Percentiles rank a stretch among this genome's conserved stretches.
These are phyloP conservation scores for Gastrodia elata DNA, from an alignment of 106 monocot genomes.

Conservation along the genomic window DNA sequence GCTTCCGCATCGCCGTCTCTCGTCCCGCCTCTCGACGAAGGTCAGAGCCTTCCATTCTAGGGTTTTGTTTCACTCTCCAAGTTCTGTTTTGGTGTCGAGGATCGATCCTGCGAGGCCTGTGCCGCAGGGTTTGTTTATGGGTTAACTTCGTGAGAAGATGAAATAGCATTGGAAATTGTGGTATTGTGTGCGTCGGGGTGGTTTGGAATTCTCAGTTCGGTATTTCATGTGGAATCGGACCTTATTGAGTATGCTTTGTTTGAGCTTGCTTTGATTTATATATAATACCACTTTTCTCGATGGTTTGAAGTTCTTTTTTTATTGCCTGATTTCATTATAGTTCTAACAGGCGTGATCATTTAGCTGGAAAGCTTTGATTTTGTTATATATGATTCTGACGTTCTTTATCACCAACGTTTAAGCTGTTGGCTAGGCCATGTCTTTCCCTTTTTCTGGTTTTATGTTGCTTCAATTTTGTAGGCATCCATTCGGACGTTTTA, in stretches of 20 bases:
- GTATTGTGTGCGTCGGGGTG: neutral
- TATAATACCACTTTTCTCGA: neutral
- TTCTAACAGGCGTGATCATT: too few relatives aligned
- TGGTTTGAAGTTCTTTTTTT: neutral
- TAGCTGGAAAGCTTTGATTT: too few relatives aligned
- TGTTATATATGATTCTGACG: too few relatives aligned
- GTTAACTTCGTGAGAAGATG: neutral
- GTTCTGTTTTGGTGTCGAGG: neutral
- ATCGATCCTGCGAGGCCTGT: neutral
- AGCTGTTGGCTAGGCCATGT: neutral
- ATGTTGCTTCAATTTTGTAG: neutral
- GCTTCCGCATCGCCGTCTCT: neutral
- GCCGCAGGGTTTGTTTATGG: neutral
- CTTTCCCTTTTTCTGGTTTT: neutral
- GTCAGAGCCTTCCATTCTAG: neutral
- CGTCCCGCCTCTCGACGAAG: neutral
- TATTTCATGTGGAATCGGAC: too few relatives aligned
- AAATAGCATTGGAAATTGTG: neutral
- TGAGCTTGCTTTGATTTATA: neutral
- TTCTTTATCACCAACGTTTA: neutral
- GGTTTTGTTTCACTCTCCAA: neutral
- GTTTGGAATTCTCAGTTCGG: too few relatives aligned
- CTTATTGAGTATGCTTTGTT: too few relatives aligned
- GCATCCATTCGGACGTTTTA: neutral
- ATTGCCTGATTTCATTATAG: neutral